phyloP scores from a whole-genome alignment of 2,329 filamentous ascomycete genomes.

The Penicillium sp. region DNA sequence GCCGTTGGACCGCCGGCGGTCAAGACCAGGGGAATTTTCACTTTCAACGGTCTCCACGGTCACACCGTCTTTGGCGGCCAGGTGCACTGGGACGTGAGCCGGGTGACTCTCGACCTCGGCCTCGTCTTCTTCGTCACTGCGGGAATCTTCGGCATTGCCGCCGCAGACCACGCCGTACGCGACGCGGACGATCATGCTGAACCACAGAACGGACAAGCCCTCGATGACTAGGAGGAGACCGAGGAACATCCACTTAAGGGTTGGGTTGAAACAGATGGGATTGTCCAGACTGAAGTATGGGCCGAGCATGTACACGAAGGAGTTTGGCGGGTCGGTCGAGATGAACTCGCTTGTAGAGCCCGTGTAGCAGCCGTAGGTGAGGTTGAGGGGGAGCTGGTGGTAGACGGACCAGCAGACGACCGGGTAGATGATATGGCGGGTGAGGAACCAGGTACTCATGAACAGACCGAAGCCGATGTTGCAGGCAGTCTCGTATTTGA shows the following conservation, averaged over 20 bases:
- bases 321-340: conserved; percentile 39
- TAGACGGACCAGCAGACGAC: conserved; percentile 82
- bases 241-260: conserved; percentile 76
- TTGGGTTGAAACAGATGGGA: conserved; percentile 75
- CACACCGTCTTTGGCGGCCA: conserved; percentile 25
- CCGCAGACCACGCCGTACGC: conserved; percentile 72
- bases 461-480: conserved; percentile 84
- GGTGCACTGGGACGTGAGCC: conserved; percentile 21
- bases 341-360: conserved; percentile 45
- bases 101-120: conserved; percentile 43
- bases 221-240: conserved; percentile 76
- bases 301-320: conserved; percentile 66
- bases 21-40: conserved; percentile 29
- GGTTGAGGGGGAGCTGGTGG: conserved; percentile 60
- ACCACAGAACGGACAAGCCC: conserved; percentile 81
- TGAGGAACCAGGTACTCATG: conserved; percentile 79
- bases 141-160: conserved; percentile 80
- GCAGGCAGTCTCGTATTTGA: conserved; percentile 73
- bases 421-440: conserved; percentile 79
- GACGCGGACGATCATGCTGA: conserved; percentile 81
- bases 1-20: conserved; percentile 38
- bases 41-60: conserved; percentile 22
- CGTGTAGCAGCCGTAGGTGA: conserved; percentile 71
- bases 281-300: conserved; percentile 73
- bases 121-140: conserved; percentile 75